Evolutionary conservation across 1,284 basidiomycete species (phyloP).

Genomic region (Ceratobasidium sp.): DNA sequence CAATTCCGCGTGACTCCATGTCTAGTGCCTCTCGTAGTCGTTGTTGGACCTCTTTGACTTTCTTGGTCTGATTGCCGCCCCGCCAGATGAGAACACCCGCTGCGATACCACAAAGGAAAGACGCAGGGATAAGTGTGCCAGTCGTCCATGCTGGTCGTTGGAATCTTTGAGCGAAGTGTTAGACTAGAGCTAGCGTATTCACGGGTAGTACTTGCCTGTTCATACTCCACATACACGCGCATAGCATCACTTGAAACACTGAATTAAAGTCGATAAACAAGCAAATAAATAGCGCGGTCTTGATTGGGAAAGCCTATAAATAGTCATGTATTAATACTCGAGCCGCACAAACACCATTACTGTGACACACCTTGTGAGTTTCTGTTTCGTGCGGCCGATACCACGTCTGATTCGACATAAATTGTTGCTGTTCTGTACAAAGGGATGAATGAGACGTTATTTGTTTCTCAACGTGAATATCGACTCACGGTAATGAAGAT

Average conservation of each 20-base stretch:
- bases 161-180: constrained; percentile 48
- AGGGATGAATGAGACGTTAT: not conserved
- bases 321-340: not conserved
- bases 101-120: constrained; percentile 85
- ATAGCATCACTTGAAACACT: constrained; percentile 82
- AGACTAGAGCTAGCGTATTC: not conserved
- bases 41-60: constrained; percentile 78
- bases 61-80: constrained; percentile 82
- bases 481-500: constrained; percentile 74
- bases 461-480: not conserved
- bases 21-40: constrained; percentile 77
- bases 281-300: constrained; percentile 74
- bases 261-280: constrained; percentile 84
- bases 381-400: constrained; percentile 89
- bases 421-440: constrained; percentile 73
- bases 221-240: constrained; percentile 87
- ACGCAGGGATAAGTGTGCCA: constrained; percentile 78
- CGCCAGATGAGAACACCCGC: constrained; percentile 84
- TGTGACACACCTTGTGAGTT: constrained; percentile 75
- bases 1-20: constrained; percentile 55
- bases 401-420: constrained; percentile 82
- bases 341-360: not conserved
- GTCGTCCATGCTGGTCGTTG: constrained; percentile 64
- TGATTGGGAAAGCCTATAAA: constrained; percentile 81
- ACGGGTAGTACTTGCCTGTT: constrained; percentile 57